Percentiles rank a stretch among this genome's conserved stretches.
Conservation (phyloP, 306 rosid genomes). For the Alnus rubra region DNA sequence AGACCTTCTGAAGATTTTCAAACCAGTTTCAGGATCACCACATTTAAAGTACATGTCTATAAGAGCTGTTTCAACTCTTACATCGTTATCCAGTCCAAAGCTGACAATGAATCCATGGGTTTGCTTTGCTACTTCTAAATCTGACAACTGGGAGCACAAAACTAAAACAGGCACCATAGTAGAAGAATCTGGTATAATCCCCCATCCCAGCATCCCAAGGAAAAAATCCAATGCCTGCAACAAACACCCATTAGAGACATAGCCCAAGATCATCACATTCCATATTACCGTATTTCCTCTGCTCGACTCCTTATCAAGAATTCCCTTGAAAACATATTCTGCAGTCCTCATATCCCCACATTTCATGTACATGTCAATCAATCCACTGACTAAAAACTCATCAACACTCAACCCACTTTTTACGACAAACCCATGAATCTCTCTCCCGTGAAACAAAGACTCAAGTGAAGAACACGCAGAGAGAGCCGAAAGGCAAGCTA, state of each 20-base stretch:
- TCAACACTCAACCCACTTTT: conserved; percentile 37
- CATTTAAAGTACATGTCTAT: conserved; percentile 43
- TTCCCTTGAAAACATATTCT: conserved; percentile 22
- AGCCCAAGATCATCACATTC: conserved; percentile 48
- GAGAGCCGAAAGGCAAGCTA: conserved; percentile 41
- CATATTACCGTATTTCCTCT: conserved; percentile 36
- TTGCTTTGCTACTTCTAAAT: conserved; percentile 40
- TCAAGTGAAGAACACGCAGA: conserved; percentile 27
- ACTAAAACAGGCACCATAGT: conserved; percentile 37
- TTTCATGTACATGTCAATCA: conserved; percentile 47
- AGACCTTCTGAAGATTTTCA: conserved; percentile 31
- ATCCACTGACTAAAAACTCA: conserved; percentile 36
- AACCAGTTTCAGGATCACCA: conserved; percentile 25
- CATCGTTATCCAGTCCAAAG: conserved; percentile 25
- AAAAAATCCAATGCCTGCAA: conserved; percentile 28
- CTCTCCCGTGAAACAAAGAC: conserved; percentile 30
- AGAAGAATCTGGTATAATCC: conserved; percentile 34
- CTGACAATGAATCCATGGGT: conserved; percentile 29
- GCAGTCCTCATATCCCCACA: conserved; percentile 40
- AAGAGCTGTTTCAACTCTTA: conserved; percentile 47
- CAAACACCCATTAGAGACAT: conserved; percentile 32
- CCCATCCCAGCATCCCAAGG: conserved; percentile 30
- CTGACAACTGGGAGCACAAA: conserved; percentile 34
- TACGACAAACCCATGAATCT: conserved; percentile 40
- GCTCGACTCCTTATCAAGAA: conserved; percentile 11